These are phyloP conservation scores for Daedaleopsis sinensis DNA, from an alignment of 768 basidiomycete species.

Conservation along the genomic window DNA sequence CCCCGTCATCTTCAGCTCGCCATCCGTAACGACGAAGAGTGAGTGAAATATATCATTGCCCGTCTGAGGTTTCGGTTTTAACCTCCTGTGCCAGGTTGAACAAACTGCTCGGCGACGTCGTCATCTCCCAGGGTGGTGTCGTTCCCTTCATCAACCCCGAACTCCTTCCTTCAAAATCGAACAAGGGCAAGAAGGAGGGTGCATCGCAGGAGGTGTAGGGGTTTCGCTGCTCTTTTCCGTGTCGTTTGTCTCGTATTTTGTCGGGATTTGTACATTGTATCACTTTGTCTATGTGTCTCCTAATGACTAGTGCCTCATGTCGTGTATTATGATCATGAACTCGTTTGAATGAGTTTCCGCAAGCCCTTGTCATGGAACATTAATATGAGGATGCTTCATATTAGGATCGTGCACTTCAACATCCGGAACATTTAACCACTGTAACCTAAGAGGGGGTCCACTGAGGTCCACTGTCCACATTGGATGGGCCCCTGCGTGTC, in stretches of 20 bases:
- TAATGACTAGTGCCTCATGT: constrained; percentile 16
- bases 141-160: constrained; percentile 62
- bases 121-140: constrained; percentile 81
- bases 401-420: no score
- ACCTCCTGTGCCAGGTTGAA: constrained; percentile 43
- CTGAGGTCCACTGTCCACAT: no score
- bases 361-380: no score
- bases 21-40: constrained; percentile 79
- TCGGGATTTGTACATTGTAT: constrained; percentile 21
- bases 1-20: constrained; percentile 79
- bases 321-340: constrained; percentile 20
- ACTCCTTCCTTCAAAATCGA: constrained; percentile 46
- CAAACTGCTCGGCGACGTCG: constrained; percentile 60
- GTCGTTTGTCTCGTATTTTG: constrained; percentile 18
- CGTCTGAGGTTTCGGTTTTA: background rate
- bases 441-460: no score
- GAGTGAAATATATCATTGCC: constrained; percentile 25
- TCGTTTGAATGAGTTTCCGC: background rate
- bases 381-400: no score
- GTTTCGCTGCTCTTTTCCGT: background rate
- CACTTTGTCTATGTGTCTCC: constrained; percentile 21
- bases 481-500: no score
- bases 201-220: constrained; percentile 52
- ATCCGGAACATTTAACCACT: no score
- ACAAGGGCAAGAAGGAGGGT: constrained; percentile 52